phyloP scores from a whole-genome alignment of 2,329 filamentous ascomycete genomes.

The Zymoseptoria brevis region DNA sequence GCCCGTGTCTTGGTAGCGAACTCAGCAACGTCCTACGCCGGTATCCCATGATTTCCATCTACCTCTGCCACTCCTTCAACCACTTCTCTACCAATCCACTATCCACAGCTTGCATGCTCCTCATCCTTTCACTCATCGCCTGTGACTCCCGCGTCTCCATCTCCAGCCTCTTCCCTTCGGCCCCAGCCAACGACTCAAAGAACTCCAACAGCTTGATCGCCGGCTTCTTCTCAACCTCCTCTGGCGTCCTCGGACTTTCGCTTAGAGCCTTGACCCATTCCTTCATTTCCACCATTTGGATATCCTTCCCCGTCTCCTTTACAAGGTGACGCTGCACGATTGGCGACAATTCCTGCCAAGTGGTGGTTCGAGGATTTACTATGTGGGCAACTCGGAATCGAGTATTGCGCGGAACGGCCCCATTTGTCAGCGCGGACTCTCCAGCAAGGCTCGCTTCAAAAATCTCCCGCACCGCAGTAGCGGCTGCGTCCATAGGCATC shows the following conservation, averaged over 20 bases:
- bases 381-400: background rate
- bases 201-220: background rate
- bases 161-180: background rate
- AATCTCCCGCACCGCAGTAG: slow-evolving; percentile 16
- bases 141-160: slow-evolving; percentile 1
- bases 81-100: slow-evolving; percentile 18
- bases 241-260: background rate
- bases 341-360: background rate
- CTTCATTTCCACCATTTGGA: background rate
- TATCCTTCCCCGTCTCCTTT: background rate
- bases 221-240: background rate
- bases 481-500: slow-evolving; percentile 37
- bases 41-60: background rate
- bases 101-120: slow-evolving; percentile 18
- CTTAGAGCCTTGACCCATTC: background rate
- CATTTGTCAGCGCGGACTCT: slow-evolving; percentile 3
- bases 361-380: background rate
- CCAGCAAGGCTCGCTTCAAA: background rate
- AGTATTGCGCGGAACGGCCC: background rate
- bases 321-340: background rate
- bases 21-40: too few species aligned
- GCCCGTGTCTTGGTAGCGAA: too few species aligned
- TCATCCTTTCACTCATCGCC: slow-evolving; percentile 26
- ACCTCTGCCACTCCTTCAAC: slow-evolving; percentile 20
- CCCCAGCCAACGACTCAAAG: background rate